phyloP scores from a whole-genome alignment of 441 rosid species.

The Rhodomyrtus psidioides region DNA sequence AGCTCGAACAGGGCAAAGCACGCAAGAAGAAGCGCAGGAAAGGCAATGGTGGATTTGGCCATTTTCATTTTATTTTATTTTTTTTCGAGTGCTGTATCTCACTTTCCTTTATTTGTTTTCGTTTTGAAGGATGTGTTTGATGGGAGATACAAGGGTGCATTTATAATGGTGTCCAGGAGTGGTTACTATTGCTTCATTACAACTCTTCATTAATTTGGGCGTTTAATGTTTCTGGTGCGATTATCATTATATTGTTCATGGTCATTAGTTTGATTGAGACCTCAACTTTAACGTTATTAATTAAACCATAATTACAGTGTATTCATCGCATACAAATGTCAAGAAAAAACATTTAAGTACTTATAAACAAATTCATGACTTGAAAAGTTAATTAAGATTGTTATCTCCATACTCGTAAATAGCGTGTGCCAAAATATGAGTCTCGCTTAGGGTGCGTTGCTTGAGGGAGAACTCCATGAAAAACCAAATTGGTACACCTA shows the following conservation, averaged over 20 bases:
- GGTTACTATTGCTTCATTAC: not conserved
- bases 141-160: not conserved
- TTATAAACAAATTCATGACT: not conserved
- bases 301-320: not conserved
- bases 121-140: not conserved
- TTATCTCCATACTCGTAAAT: not conserved
- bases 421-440: not conserved
- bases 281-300: not conserved
- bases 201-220: not conserved
- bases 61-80: not conserved
- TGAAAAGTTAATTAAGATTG: not conserved
- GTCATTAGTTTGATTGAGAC: not conserved
- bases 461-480: too few species aligned
- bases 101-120: not conserved
- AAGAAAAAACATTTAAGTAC: not conserved
- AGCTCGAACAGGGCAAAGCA: not conserved
- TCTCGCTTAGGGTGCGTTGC: too few species aligned
- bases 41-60: not conserved
- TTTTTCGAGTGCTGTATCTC: not conserved
- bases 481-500: too few species aligned
- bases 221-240: not conserved
- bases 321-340: not conserved
- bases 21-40: not conserved
- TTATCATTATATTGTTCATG: not conserved
- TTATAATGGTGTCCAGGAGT: not conserved